Evolutionary conservation across 2,329 filamentous ascomycete species (phyloP), one percentile per base, ranked within the genome.

Genomic region (Cercospora zeina): DNA sequence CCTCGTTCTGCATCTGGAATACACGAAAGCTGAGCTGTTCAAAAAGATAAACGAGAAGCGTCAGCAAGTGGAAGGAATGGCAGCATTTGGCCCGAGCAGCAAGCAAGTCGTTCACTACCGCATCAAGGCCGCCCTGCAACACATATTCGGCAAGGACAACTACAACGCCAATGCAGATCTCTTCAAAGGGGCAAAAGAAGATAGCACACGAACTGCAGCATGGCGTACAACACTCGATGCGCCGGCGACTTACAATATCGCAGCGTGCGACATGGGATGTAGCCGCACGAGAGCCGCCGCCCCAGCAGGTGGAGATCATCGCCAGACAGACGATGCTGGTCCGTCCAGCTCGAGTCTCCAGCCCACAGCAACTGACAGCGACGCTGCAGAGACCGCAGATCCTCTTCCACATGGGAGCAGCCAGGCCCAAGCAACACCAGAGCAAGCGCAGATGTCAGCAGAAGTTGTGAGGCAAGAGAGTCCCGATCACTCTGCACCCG

Each of bases 71-170:
- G 49, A 53, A 11, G 49, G 30, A 10, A 16, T 53, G 31, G 4
- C 0, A 3, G 16, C 27, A 53, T 53, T 53, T 30, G 27, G 49
- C 30, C 8, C 14, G n/a, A 53, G 16, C 14, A 33, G 27, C 49
- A 30, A 53, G 31, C 49, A 53, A 34, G 49, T 53, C 9, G 49
- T 53, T 5, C 49, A 53, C n/a, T 53, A 53, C 3, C 49, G 49
- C 4, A 10, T 53, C 49, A 53, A 53, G 14, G 27, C 24, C 10
- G 49, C 49, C 8, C 24, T 53, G 27, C 19, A 53, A 24, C 49
- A 53, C n/a, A 33, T 53, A 9, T 53, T 33, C 16, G 49, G 49
- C 0, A 31, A 33, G 10, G 49, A 14, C 9, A 53, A 53, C 11
- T 53, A 33, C n/a, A 8, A 53, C 14, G n/a, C 27, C 4, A 53